Base-by-base conservation (phyloP, 352 stramenopile species). In the Phytopythium chamaehyphon region DNA sequence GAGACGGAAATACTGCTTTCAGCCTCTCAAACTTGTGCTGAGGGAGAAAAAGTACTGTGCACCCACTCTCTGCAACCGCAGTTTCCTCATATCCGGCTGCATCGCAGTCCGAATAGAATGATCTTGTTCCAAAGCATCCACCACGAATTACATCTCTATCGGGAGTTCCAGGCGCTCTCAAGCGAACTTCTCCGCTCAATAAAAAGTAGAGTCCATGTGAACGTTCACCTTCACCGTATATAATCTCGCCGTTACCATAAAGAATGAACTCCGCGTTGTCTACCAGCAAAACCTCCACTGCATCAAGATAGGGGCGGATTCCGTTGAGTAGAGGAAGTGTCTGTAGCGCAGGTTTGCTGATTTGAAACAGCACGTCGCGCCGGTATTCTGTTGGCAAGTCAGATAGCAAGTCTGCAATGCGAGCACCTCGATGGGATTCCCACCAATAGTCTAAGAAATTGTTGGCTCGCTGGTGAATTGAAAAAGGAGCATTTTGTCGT, bases 401-500 rank as follows among this genome's bases (percentile, higher is more conserved):
- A 3, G 47, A 18, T 0, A 85, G 39, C 3, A 87, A 33, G 4
- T 79, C 57, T 0, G 57, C 57, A 2, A 76, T 75, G 0, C 62
- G 64, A 0, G 68, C 66, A 0, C 73, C 73, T 1, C 73, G 68
- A 51, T 87, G 76, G 0, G 73, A 65, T 14, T 69, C 62, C 76
- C 76, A 84, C 76, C 76, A 84, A 55, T 73, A 87, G 35, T 87
- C 76, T 6, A 87, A 49, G 36, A 83, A 87, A 8, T 64, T 49
- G 40, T 77, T 79, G 0, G 82, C 76, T 1, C 76, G 73, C 11
- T 77, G 60, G 19, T 82, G 63, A 38, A 87, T 70, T 0, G 59
- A 57, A 0, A 76, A 57, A 0, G 73, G 69, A 0, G 70, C 73
- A 12, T 69, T 72, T 35, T 87, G 76, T 1, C 61, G 73, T 4